These are phyloP conservation scores for Lyophyllum shimeji DNA, from an alignment of 768 basidiomycete genomes.

Conservation along the genomic window DNA sequence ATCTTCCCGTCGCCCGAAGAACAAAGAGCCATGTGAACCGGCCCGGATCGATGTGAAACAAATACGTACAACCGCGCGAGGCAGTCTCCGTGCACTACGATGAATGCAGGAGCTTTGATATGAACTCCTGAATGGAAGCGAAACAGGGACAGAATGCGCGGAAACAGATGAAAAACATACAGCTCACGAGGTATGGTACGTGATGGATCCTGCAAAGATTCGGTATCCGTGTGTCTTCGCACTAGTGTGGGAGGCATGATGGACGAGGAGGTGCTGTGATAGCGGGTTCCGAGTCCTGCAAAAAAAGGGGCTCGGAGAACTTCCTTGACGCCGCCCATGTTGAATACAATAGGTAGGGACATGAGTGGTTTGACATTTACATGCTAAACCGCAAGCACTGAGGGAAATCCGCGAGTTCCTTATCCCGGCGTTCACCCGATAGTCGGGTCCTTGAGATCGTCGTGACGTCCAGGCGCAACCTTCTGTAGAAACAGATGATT, in stretches of 20 bases:
- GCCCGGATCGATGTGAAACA: background rate
- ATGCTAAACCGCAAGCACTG: background rate
- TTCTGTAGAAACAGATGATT: background rate
- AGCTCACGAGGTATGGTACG: background rate
- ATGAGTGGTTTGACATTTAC: background rate
- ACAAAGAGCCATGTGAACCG: background rate
- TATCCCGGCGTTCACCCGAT: background rate
- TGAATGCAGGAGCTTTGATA: background rate
- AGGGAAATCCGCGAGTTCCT: background rate
- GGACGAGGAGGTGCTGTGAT: background rate
- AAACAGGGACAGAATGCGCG: background rate
- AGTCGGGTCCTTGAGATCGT: background rate
- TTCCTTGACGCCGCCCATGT: background rate
- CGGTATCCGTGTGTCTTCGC: background rate
- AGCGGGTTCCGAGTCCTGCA: background rate
- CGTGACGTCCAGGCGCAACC: background rate
- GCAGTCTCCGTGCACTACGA: background rate
- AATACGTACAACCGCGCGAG: background rate
- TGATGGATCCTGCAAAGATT: background rate
- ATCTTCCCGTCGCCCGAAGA: background rate
- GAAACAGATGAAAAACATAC: background rate
- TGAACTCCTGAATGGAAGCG: background rate
- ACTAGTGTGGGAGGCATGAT: background rate
- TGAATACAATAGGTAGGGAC: background rate
- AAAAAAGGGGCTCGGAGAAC: background rate